Evolutionary conservation across 768 basidiomycete species (phyloP).

Genomic region (Sarcodon aspratus): DNA sequence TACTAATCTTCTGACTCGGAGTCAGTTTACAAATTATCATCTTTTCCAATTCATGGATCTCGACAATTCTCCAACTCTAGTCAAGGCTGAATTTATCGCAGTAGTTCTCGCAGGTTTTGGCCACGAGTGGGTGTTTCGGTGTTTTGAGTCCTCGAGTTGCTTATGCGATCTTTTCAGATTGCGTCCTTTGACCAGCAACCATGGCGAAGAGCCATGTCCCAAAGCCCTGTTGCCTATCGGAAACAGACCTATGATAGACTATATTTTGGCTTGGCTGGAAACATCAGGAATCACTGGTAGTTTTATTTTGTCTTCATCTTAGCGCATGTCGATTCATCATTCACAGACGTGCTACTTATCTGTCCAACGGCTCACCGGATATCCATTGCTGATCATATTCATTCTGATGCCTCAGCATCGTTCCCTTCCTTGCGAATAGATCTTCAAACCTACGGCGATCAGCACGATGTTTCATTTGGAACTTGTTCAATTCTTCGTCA

Average conservation of each 20-base stretch:
- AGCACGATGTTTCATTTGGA: constrained; percentile 50
- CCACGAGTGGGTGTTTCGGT: constrained; percentile 52
- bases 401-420: constrained; percentile 57
- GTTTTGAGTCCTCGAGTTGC: background rate
- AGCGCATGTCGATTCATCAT: constrained; percentile 1
- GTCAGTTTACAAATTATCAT: too few relatives aligned
- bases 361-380: constrained; percentile 70
- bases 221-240: constrained; percentile 84
- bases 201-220: constrained; percentile 74
- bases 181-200: constrained; percentile 55
- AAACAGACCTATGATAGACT: constrained; percentile 81
- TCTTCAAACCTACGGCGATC: constrained; percentile 72
- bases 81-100: constrained; percentile 74
- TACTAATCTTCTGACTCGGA: too few relatives aligned
- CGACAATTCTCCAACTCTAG: constrained; percentile 36
- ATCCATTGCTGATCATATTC: constrained; percentile 74
- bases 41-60: constrained; percentile 41
- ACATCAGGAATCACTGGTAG: constrained; percentile 75
- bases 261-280: constrained; percentile 78
- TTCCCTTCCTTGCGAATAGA: constrained; percentile 62
- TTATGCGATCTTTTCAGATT: constrained; percentile 35
- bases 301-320: constrained; percentile 8
- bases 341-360: constrained; percentile 73
- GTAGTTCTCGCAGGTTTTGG: constrained; percentile 88
- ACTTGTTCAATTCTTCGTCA: constrained; percentile 70